Evolutionary conservation across 23 red algal species (phyloP), one percentile per base, ranked within the genome.

Genomic region (Agarophyton chilense): DNA sequence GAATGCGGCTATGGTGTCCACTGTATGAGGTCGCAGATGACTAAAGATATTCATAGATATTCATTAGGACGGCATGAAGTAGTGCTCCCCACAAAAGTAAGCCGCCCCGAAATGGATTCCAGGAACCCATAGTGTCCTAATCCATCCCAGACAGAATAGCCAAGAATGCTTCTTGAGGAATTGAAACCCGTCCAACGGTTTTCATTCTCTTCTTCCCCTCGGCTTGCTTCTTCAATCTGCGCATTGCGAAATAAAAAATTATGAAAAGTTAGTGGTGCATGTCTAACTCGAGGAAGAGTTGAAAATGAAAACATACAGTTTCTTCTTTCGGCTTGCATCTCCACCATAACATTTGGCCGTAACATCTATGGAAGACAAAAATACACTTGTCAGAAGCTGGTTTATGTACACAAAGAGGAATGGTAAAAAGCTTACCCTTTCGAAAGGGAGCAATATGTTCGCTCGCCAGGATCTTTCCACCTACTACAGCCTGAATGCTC

Each of bases 141-240:
- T 74, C 68, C 16, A 25, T 74, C 11, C 68, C 68, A 5, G 68
- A 74, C 26, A 74, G 13, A 34, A 95, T 75, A 24, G 78, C 78
- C 13, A 87, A 54, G 54, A 94, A 98, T 21, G 95, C 95, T 34
- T 84, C 90, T 57, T 94, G 90, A 72, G 95, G 95, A 72, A 98
- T 82, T 25, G 67, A 78, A 70, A 98, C 91, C 21, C 83, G 90
- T 39, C 95, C 95, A 51, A 94, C 53, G 17, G 67, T 86, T 65
- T 94, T 93, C 95, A 98, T 98, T 45, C 90, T 67, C 53, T 98
- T 98, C 91, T 98, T 98, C 39, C 95, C 95, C 68, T 90, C 90
- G 32, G 70, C 81, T 83, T 98, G 95, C 60, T 98, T 98, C 51
- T 98, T 94, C 29, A 98, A 56, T 43, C 75, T 81, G 28, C 39